Conservation (phyloP, 495 filamentous ascomycete species). For the Entonaema liquescens region DNA sequence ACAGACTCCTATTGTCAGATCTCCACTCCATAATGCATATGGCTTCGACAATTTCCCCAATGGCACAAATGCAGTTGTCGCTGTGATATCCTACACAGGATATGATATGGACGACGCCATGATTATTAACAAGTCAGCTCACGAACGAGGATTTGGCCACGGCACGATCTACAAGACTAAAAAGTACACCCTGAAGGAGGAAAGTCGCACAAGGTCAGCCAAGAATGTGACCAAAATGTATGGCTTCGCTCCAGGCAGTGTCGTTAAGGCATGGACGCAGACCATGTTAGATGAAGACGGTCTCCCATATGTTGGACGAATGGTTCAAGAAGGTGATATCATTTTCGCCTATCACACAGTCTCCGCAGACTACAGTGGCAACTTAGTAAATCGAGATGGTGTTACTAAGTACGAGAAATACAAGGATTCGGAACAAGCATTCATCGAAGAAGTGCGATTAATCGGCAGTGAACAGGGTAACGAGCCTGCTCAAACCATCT, state of each 20-base stretch:
- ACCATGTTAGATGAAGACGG: slow-evolving; percentile 84
- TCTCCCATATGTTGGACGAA: slow-evolving; percentile 77
- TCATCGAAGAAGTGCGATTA: slow-evolving; percentile 90
- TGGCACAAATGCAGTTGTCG: slow-evolving; percentile 95
- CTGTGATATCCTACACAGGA: slow-evolving; percentile 97
- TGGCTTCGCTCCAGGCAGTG: slow-evolving; percentile 79
- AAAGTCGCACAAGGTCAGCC: slow-evolving; percentile 62
- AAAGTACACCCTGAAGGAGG: slow-evolving; percentile 80
- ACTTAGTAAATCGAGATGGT: slow-evolving; percentile 80
- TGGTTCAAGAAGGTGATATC: slow-evolving; percentile 79
- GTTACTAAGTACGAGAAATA: slow-evolving; percentile 86
- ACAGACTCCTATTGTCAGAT: slow-evolving; percentile 92
- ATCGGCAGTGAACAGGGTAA: slow-evolving; percentile 82
- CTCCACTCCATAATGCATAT: slow-evolving; percentile 93
- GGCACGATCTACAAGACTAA: slow-evolving; percentile 98
- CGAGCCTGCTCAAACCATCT: slow-evolving; percentile 84
- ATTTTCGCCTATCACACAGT: slow-evolving; percentile 92
- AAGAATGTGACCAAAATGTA: slow-evolving; percentile 76
- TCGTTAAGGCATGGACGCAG: slow-evolving; percentile 68
- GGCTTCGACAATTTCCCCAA: slow-evolving; percentile 98
- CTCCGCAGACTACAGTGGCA: slow-evolving; percentile 74
- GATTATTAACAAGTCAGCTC: slow-evolving; percentile 98
- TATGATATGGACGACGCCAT: slow-evolving; percentile 99
- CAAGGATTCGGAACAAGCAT: slow-evolving; percentile 87
- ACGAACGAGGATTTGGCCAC: slow-evolving; percentile 96